phyloP scores from a whole-genome alignment of 2,329 filamentous ascomycete species.

The Hyphodiscus sp. region DNA sequence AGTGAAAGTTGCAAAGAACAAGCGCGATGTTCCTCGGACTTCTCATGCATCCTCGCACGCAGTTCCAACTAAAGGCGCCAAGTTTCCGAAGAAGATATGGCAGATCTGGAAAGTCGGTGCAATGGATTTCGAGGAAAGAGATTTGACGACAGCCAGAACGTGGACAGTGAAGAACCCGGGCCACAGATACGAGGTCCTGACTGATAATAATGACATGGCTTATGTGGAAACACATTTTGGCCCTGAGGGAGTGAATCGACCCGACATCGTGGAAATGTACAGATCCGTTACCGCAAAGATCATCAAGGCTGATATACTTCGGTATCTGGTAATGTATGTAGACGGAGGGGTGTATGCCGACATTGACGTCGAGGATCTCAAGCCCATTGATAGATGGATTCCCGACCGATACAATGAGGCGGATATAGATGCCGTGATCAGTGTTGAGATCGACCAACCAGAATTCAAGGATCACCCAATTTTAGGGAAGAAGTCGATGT shows the following conservation, averaged over 20 bases:
- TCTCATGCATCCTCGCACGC: neutral
- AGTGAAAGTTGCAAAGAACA: slow-evolving; percentile 1
- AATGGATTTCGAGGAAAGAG: slow-evolving; percentile 57
- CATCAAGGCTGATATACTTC: slow-evolving; percentile 59
- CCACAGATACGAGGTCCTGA: slow-evolving; percentile 44
- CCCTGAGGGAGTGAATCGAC: slow-evolving; percentile 55
- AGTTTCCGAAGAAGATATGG: slow-evolving; percentile 67
- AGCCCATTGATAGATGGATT: slow-evolving; percentile 50
- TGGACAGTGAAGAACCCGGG: slow-evolving; percentile 62
- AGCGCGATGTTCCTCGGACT: slow-evolving; percentile 3
- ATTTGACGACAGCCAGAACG: slow-evolving; percentile 52
- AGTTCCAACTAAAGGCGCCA: neutral
- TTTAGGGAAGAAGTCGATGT: slow-evolving; percentile 59
- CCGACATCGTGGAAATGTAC: slow-evolving; percentile 59
- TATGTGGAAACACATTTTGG: slow-evolving; percentile 67
- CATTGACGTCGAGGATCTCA: slow-evolving; percentile 51
- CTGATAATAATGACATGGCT: slow-evolving; percentile 58
- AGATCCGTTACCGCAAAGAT: slow-evolving; percentile 55
- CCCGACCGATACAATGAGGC: slow-evolving; percentile 54
- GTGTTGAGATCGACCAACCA: slow-evolving; percentile 65
- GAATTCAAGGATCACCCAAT: slow-evolving; percentile 57
- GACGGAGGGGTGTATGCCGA: slow-evolving; percentile 47
- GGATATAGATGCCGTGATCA: slow-evolving; percentile 66
- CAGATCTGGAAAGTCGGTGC: slow-evolving; percentile 70
- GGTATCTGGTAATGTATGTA: slow-evolving; percentile 62